Base-by-base conservation (phyloP, 2,329 filamentous ascomycete species). In the Hypocreales sp. region DNA sequence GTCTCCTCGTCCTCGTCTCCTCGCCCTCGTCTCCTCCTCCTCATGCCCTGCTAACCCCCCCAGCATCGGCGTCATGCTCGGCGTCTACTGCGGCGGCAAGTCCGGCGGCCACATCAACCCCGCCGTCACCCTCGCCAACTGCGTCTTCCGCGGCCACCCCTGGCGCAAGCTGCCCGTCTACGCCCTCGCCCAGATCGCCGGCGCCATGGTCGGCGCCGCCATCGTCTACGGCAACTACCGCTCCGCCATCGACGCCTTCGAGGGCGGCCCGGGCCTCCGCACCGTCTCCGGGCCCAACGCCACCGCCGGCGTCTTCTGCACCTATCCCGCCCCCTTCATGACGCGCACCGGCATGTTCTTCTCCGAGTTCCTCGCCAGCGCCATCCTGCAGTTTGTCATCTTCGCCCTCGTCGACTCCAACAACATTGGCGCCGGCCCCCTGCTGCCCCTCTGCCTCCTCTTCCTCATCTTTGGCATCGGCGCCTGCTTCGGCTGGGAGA, bases 391-490 rank as follows among this genome's bases (percentile, higher is more conserved):
- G 65, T 78, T 81, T 40, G 58, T 72, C 33, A 78, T 83, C 25
- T 80, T 78, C 41, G 74, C 74, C 1, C 50, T 82, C 26, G 72
- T 75, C 30, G 72, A 76, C 35, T 55, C 55, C 25, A 49, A 49
- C 22, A 68, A 69, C 39, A 56, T 64, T 10, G 71, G 69, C 4
- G 69, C 71, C 2, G 68, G 69, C 0, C 55, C 60, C 2, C 32
- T 55, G 29, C 59, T 67, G 31, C 72, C 75, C 0, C 51, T 82
- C 2, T 66, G 58, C 7, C 50, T 81, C 5, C 78, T 80, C 51
- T 80, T 81, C 50, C 55, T 81, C 25, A 72, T 82, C 35, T 81
- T 81, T 42, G 77, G 75, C 7, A 70, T 82, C 14, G 76, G 75
- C 12, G 71, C 72, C 18, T 77, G 72, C 43, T 81, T 79, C 40